Evolutionary conservation across 208 protist species (phyloP).

Genomic region (Crithidia brevicula): DNA sequence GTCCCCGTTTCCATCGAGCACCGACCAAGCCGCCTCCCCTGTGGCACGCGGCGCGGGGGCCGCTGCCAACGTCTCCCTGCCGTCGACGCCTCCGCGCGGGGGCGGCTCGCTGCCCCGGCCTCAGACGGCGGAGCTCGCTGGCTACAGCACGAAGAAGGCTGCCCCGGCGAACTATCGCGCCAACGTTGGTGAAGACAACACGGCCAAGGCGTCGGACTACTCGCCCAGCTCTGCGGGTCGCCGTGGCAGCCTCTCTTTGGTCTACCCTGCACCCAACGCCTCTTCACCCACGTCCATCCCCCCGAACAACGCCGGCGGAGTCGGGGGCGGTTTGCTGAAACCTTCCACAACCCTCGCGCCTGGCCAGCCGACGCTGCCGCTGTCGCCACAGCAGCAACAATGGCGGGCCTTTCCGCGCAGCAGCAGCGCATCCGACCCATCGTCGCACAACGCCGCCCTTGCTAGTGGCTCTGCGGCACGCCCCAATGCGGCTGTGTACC

Average conservation of each 20-base stretch:
- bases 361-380: neutral
- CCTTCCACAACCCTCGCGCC: slow-evolving; percentile 12
- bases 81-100: neutral
- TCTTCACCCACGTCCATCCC: neutral
- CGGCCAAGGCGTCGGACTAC: neutral
- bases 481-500: neutral
- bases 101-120: neutral
- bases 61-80: neutral
- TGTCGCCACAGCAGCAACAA: slow-evolving; percentile 11
- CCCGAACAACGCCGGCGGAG: neutral
- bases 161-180: too few species aligned
- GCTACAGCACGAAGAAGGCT: neutral
- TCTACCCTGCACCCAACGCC: neutral
- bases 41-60: neutral
- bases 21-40: neutral
- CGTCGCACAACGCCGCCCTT: neutral
- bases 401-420: slow-evolving; percentile 18
- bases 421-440: neutral
- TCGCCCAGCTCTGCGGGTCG: neutral
- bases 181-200: neutral
- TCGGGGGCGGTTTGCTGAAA: neutral
- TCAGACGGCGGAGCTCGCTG: neutral
- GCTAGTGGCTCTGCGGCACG: neutral
- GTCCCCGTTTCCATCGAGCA: neutral
- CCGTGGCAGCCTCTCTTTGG: slow-evolving; percentile 12